Conservation (phyloP, 2,329 filamentous ascomycete genomes). For the Capronia americana region DNA sequence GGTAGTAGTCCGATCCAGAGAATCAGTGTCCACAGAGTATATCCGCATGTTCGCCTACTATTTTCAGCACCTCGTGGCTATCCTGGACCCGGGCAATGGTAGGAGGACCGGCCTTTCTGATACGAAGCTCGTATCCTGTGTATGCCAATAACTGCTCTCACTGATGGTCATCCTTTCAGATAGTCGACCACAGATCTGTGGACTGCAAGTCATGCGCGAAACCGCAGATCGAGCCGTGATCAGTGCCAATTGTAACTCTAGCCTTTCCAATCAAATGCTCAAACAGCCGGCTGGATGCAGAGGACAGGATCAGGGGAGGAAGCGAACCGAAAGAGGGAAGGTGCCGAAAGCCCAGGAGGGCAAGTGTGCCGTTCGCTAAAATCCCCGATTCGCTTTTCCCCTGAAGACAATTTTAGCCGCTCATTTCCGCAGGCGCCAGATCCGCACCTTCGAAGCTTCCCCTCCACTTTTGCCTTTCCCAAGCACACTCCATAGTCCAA, state of each 20-base stretch:
- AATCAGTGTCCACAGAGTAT: neutral
- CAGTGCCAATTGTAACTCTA: neutral
- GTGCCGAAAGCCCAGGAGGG: neutral
- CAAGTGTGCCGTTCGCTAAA: constrained; percentile 6
- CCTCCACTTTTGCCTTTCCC: neutral
- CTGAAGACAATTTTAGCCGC: constrained; percentile 13
- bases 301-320: neutral
- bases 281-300: neutral
- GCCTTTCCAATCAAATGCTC: neutral
- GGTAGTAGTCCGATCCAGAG: neutral
- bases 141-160: neutral
- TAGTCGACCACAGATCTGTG: neutral
- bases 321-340: neutral
- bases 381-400: constrained; percentile 10
- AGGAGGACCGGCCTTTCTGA: neutral
- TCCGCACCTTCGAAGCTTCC: constrained; percentile 5
- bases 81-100: neutral
- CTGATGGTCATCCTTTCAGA: neutral
- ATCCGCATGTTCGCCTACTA: constrained; percentile 9
- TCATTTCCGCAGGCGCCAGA: constrained; percentile 26
- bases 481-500: neutral
- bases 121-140: neutral
- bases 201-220: constrained; percentile 3
- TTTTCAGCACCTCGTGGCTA: constrained; percentile 14
- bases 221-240: neutral